Percentiles rank a stretch among this genome's conserved stretches.
phyloP scores from a whole-genome alignment of 441 rosid genomes.

The Brassica balearica region DNA sequence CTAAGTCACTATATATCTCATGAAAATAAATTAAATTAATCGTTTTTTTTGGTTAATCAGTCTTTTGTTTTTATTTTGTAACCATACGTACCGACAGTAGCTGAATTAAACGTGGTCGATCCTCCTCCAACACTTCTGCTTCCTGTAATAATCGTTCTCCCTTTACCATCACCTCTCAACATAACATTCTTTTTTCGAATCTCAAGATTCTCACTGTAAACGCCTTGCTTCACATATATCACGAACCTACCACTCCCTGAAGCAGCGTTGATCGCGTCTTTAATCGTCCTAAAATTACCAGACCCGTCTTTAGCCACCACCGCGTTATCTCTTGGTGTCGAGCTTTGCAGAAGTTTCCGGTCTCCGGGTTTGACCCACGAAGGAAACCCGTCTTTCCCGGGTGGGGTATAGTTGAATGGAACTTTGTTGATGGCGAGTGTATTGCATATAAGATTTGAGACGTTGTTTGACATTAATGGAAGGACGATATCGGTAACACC shows the following conservation, averaged over 20 bases:
- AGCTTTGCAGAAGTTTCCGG: conserved; percentile 59
- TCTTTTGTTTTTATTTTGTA: background rate
- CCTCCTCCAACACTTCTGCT: conserved; percentile 78
- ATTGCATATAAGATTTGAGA: conserved; percentile 60
- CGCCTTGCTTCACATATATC: conserved; percentile 64
- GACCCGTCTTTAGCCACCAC: conserved; percentile 69
- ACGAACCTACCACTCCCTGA: conserved; percentile 57
- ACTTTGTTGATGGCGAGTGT: conserved; percentile 60
- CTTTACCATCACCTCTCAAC: conserved; percentile 69
- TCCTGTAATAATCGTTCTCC: conserved; percentile 63
- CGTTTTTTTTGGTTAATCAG: no score
- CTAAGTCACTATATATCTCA: no score
- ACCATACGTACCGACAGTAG: conserved; percentile 61
- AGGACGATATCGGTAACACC: conserved; percentile 53
- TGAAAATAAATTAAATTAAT: no score
- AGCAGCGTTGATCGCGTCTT: conserved; percentile 55
- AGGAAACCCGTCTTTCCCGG: conserved; percentile 56
- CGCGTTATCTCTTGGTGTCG: conserved; percentile 50
- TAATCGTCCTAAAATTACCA: conserved; percentile 58
- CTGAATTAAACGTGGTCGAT: conserved; percentile 64
- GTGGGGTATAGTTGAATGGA: conserved; percentile 45
- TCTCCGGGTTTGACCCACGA: conserved; percentile 66
- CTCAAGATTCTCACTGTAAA: conserved; percentile 57
- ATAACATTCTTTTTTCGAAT: conserved; percentile 54
- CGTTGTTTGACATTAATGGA: conserved; percentile 66